Percentiles rank a stretch among this genome's conserved stretches.
These are phyloP conservation scores for Silene latifolia DNA, from an alignment of 148 eudicot genomes.

Conservation along the genomic window DNA sequence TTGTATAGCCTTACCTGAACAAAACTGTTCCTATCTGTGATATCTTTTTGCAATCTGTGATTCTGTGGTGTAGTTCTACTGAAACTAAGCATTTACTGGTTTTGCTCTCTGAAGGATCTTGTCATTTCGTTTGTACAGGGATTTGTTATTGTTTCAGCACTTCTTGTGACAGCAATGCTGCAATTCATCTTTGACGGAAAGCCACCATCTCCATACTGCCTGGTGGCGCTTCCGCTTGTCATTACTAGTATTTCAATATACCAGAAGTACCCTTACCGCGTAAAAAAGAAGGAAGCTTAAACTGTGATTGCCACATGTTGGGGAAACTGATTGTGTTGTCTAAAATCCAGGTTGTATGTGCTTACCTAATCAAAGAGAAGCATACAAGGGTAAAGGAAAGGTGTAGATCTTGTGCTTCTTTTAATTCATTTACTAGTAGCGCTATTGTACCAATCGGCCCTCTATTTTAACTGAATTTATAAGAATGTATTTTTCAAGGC, in stretches of 20 bases:
- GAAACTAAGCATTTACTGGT: not conserved
- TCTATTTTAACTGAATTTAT: not conserved
- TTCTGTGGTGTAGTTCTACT: not conserved
- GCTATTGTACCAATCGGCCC: not conserved
- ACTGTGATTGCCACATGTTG: constrained; percentile 6
- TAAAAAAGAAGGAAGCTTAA: constrained; percentile 74
- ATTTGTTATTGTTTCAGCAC: constrained; percentile 94
- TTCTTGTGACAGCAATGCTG: constrained; percentile 86
- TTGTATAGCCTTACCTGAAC: not conserved
- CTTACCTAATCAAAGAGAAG: not conserved
- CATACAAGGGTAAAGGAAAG: not conserved
- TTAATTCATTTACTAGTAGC: not conserved
- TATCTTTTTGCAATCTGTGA: not conserved
- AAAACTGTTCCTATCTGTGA: not conserved
- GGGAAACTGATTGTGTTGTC: constrained; percentile 14
- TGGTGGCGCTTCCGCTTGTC: constrained; percentile 86
- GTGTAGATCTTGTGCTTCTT: not conserved
- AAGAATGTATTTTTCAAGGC: constrained; percentile 12
- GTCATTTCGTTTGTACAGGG: constrained; percentile 53
- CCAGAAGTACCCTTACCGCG: constrained; percentile 81
- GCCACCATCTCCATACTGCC: constrained; percentile 79
- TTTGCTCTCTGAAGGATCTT: not conserved
- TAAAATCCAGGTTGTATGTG: not conserved
- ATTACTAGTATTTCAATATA: constrained; percentile 77
- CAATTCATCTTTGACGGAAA: constrained; percentile 85